Evolutionary conservation across 2,329 filamentous ascomycete genomes (phyloP), one percentile per base, ranked within the genome.

Genomic region (Diaporthe eres): DNA sequence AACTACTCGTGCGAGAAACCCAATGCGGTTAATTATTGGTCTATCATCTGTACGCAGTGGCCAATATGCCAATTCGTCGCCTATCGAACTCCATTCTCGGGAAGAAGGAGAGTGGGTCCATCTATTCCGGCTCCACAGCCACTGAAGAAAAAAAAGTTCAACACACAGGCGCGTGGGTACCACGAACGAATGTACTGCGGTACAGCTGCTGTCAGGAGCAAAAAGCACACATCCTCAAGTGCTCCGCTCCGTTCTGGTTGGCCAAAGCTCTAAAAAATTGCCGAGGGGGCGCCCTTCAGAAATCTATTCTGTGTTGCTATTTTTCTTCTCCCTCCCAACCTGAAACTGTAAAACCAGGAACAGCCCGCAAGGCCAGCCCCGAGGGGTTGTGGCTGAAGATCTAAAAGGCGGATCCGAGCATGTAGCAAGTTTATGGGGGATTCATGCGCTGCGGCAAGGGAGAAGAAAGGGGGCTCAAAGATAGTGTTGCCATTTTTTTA

Each of bases 391-490:
- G 71, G 49, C 51, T 44, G 47, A 51, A 53, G 60, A 63, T 53
- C 25, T 15, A n/a, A 28, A 55, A 65, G 71, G 47, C 25, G 34
- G 61, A 65, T 9, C 60, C 71, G 19, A 34, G 19, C 37, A 15
- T 73, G 58, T 55, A 70, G 65, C 65, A 70, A 70, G 49, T 70
- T 70, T 70, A 70, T 70, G 49, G 49, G 31, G 31, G 2, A 55
- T 73, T 65, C 58, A 73, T 55, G 51, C 47, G 37, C 12, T 28
- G 28, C 19, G 37, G 22, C 58, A 57, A 55, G 17, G 71, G 34
- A 53, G 61, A n/a, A 44, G 13, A 55, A 55, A 57, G 13, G 71
- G 58, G 58, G 37, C 22, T 34, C 37, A 42, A 2, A 31, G 49
- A 42, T 53, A 28, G 5, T 68, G 47, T 39, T 68, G 65, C 47